phyloP scores from a whole-genome alignment of 768 basidiomycete species.

The Rubroboletus pulcherrimus region DNA sequence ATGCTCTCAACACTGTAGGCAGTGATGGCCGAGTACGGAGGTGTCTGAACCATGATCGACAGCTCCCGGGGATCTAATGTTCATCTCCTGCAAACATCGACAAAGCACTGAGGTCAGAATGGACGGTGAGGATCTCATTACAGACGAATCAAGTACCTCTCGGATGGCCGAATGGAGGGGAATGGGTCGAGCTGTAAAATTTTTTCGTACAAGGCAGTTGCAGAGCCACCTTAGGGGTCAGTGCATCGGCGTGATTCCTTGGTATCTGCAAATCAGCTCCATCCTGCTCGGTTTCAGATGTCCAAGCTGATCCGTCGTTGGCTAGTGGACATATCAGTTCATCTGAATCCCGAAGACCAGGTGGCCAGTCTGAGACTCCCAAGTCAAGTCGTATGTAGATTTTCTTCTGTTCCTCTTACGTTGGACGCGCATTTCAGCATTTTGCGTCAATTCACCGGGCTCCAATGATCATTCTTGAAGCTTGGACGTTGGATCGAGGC shows the following conservation, averaged over 20 bases:
- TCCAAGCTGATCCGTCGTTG: neutral
- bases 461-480: neutral
- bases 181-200: neutral
- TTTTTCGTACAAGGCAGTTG: neutral
- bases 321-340: neutral
- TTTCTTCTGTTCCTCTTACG: neutral
- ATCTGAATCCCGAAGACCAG: neutral
- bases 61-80: neutral
- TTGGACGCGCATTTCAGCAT: neutral
- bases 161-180: neutral
- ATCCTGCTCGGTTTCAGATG: neutral
- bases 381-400: neutral
- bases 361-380: neutral
- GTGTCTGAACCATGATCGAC: slow-evolving; percentile 1
- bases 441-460: neutral
- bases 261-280: too few relatives aligned
- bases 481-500: neutral
- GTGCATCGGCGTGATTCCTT: neutral
- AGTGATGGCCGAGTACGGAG: slow-evolving; percentile 2
- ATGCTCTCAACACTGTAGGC: slow-evolving; percentile 10
- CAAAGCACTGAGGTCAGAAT: neutral
- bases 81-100: neutral
- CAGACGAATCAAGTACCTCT: neutral
- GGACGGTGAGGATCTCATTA: neutral
- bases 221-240: neutral